Conservation (phyloP, 2,329 filamentous ascomycete genomes). For the Ilyonectria sp. region DNA sequence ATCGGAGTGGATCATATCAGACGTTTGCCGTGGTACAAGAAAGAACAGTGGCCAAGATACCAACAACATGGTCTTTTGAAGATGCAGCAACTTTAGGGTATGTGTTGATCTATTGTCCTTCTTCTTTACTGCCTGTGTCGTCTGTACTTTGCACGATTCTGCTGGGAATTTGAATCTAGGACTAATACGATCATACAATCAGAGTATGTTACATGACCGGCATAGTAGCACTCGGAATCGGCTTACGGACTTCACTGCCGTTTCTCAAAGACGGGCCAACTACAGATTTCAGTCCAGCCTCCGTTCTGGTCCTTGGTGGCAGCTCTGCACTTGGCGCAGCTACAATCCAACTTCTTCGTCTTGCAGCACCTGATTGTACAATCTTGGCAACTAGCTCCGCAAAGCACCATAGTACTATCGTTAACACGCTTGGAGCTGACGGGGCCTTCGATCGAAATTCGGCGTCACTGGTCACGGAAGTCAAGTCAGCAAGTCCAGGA, state of each 20-base stretch:
- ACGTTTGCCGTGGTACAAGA: slow-evolving; percentile 4
- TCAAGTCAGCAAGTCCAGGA: neutral
- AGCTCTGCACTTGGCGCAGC: slow-evolving; percentile 17
- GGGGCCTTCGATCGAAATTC: slow-evolving; percentile 8
- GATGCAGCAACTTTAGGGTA: slow-evolving; percentile 11
- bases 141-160: neutral
- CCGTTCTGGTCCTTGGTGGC: slow-evolving; percentile 1
- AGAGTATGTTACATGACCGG: slow-evolving; percentile 15
- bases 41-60: slow-evolving; percentile 3
- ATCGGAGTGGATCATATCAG: slow-evolving; percentile 8
- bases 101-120: neutral
- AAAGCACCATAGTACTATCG: slow-evolving; percentile 1
- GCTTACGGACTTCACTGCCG: neutral
- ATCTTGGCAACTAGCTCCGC: slow-evolving; percentile 10
- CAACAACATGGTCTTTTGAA: slow-evolving; percentile 8
- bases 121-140: neutral
- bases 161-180: too few species aligned
- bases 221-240: slow-evolving; percentile 5
- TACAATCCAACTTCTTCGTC: slow-evolving; percentile 11
- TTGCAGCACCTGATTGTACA: slow-evolving; percentile 4
- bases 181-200: neutral
- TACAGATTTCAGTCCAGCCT: neutral
- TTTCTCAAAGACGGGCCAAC: slow-evolving; percentile 6
- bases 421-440: neutral
- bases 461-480: neutral